Conservation (phyloP, 2,329 filamentous ascomycete species). For the Albophoma yamanashiensis region DNA sequence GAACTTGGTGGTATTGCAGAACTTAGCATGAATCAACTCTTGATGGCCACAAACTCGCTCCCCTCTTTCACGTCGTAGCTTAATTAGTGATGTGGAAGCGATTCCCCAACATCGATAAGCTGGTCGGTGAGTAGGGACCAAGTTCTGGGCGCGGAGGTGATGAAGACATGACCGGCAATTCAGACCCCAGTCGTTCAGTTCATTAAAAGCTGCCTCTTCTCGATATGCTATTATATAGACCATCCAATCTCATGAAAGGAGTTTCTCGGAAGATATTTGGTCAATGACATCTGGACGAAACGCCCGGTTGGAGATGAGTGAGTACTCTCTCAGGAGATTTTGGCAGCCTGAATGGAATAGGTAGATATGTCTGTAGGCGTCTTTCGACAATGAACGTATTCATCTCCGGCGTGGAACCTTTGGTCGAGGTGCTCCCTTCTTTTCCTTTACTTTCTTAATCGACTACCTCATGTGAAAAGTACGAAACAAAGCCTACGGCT, state of each 20-base stretch:
- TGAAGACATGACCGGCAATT: no score
- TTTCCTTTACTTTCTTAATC: no score
- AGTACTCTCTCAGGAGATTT: constrained; percentile 20
- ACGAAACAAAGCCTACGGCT: background rate
- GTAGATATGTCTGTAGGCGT: constrained; percentile 14
- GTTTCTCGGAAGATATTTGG: constrained; percentile 31
- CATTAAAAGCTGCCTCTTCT: constrained; percentile 4
- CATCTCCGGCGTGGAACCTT: constrained; percentile 17
- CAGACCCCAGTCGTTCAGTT: constrained; percentile 21
- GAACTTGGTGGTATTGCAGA: no score
- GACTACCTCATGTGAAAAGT: background rate
- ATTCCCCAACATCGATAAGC: no score
- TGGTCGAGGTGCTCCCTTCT: constrained; percentile 19
- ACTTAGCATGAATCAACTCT: no score
- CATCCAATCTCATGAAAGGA: constrained; percentile 47
- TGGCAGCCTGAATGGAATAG: constrained; percentile 13
- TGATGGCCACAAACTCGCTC: no score
- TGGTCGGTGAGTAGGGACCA: no score
- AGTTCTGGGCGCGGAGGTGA: constrained; percentile 1
- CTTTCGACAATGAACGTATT: background rate
- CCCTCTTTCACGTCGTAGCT: constrained; percentile 14
- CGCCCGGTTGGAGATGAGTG: constrained; percentile 15
- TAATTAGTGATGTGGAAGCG: constrained; percentile 6
- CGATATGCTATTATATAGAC: constrained; percentile 11
- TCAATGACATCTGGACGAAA: constrained; percentile 16